A percentile compares a stretch with the other conserved stretches of the same genome.
Conservation (phyloP, 83 land plant genomes). For the Picea abies region DNA sequence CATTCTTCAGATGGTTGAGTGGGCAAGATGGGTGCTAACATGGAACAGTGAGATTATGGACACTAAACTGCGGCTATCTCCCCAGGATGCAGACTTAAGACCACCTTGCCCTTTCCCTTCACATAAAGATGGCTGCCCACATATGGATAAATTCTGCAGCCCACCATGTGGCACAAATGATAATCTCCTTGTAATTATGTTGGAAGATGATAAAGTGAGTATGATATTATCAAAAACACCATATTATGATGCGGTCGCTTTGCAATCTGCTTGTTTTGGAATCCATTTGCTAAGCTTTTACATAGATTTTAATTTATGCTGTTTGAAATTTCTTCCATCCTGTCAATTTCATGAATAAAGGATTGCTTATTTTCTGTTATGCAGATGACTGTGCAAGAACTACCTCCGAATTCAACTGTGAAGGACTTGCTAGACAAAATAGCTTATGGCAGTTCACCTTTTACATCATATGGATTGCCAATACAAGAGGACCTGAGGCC, state of each 20-base stretch:
- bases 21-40: conserved; percentile 96
- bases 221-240: not conserved
- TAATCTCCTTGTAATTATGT: conserved; percentile 79
- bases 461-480: conserved; percentile 41
- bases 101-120: conserved; percentile 82
- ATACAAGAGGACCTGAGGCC: conserved; percentile 70
- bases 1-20: conserved; percentile 88
- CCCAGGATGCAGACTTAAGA: conserved; percentile 40
- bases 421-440: conserved; percentile 58
- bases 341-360: not conserved
- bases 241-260: not conserved
- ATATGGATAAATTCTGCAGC: conserved; percentile 22
- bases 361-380: conserved; percentile 6
- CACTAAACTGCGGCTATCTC: conserved; percentile 50
- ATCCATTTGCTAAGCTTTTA: no score
- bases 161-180: conserved; percentile 57
- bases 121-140: conserved; percentile 73
- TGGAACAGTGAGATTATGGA: conserved; percentile 89
- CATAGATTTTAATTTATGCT: not conserved
- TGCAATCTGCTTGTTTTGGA: not conserved
- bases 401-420: conserved; percentile 71
- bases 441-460: conserved; percentile 45
- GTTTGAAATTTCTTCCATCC: not conserved
- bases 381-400: conserved; percentile 97
- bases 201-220: conserved; percentile 80